phyloP scores from a whole-genome alignment of 345 rosid genomes.

The Diplotaxis tenuifolia region DNA sequence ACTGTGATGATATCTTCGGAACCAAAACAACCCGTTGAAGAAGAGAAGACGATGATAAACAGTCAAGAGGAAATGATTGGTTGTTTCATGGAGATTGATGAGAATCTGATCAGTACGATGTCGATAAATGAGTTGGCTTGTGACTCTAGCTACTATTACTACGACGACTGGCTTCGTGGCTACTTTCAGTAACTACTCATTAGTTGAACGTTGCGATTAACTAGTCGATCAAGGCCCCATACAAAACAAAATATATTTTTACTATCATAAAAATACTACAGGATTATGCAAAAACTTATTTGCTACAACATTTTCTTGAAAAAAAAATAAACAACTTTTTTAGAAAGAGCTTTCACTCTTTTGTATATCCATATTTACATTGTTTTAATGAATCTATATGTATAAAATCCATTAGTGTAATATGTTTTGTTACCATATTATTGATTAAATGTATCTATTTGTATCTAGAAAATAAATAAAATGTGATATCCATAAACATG shows the following conservation, averaged over 20 bases:
- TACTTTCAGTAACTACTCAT: slow-evolving; percentile 11
- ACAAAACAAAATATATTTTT: too few species aligned
- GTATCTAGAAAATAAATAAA: too few species aligned
- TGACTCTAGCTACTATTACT: neutral
- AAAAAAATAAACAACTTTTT: neutral
- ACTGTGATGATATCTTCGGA: slow-evolving; percentile 22
- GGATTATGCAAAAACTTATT: neutral
- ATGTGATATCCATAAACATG: neutral
- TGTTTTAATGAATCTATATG: neutral
- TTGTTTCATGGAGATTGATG: slow-evolving; percentile 28
- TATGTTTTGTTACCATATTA: neutral
- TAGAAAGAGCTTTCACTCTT: neutral
- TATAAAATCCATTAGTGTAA: neutral
- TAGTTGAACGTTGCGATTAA: neutral
- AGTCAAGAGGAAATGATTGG: slow-evolving; percentile 5
- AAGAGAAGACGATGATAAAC: neutral
- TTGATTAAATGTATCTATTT: too few species aligned
- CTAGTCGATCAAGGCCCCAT: neutral
- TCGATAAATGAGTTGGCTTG: neutral
- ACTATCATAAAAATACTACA: neutral
- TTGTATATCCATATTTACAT: neutral
- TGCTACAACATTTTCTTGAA: neutral
- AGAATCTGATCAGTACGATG: neutral
- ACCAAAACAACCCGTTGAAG: slow-evolving; percentile 18
- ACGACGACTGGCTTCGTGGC: neutral